phyloP scores from a whole-genome alignment of 2,329 filamentous ascomycete genomes.

The Fonsecaea nubica region DNA sequence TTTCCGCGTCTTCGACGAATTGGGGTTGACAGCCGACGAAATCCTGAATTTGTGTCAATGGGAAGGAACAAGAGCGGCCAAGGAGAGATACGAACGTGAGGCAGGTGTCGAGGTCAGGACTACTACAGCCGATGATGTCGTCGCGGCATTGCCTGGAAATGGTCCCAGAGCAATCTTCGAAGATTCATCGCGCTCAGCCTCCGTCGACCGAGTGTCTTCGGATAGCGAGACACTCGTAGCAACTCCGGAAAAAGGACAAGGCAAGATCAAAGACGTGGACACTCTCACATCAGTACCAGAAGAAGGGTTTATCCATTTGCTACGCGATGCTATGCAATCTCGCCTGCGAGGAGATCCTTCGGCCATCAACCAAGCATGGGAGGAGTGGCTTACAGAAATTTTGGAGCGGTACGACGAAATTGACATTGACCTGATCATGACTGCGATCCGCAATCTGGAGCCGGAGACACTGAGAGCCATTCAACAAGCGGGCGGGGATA shows the following conservation, averaged over 20 bases:
- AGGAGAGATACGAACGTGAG: constrained; percentile 58
- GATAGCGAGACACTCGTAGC: constrained; percentile 15
- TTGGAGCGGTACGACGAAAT: constrained; percentile 48
- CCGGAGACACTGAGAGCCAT: constrained; percentile 9
- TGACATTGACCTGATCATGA: constrained; percentile 31
- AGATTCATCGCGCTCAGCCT: constrained; percentile 11
- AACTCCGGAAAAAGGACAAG: constrained; percentile 41
- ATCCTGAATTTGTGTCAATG: constrained; percentile 69
- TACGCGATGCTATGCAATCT: constrained; percentile 29
- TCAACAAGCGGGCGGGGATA: constrained; percentile 7
- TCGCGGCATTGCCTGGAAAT: constrained; percentile 31
- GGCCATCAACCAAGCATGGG: constrained; percentile 49
- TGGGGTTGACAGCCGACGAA: constrained; percentile 64
- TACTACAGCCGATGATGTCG: constrained; percentile 66
- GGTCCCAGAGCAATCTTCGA: constrained; percentile 31
- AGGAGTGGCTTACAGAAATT: constrained; percentile 65
- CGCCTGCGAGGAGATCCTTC: constrained; percentile 20
- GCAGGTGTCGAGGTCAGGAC: constrained; percentile 65
- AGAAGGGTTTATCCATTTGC: constrained; percentile 20
- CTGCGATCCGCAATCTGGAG: constrained; percentile 22
- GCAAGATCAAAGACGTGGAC: constrained; percentile 31
- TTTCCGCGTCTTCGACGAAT: constrained; percentile 66
- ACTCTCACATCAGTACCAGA: constrained; percentile 4
- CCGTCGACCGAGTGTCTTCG: constrained; percentile 1
- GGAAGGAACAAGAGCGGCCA: constrained; percentile 58